Evolutionary conservation across 306 rosid species (phyloP).

Genomic region (Prosopis cineraria): DNA sequence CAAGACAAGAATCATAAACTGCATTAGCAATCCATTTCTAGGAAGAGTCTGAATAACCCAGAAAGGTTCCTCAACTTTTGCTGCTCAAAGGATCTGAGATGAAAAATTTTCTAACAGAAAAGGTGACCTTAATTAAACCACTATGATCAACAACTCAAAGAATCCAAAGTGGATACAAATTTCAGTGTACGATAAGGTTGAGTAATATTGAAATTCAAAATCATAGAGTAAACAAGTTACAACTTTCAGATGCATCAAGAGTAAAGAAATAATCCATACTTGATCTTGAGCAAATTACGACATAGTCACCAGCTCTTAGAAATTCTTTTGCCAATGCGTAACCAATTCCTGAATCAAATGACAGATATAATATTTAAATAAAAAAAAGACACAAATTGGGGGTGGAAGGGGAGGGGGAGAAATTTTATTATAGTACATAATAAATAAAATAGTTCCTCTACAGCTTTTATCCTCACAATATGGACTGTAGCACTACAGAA

Average conservation of each 20-base stretch:
- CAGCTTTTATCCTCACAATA: background rate
- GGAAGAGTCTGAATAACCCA: background rate
- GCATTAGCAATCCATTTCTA: background rate
- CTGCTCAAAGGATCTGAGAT: background rate
- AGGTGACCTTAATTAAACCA: background rate
- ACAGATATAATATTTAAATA: constrained; percentile 10
- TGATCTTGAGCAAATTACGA: constrained; percentile 82
- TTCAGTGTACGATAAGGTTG: background rate
- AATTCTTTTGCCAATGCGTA: constrained; percentile 83
- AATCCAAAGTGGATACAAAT: background rate
- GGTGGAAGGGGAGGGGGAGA: background rate
- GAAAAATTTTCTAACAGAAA: background rate
- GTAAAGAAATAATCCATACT: constrained; percentile 39
- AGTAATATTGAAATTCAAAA: constrained; percentile 6
- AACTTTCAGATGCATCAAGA: constrained; percentile 18
- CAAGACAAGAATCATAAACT: background rate
- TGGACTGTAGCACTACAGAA: background rate
- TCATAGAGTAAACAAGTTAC: constrained; percentile 25
- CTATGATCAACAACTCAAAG: background rate
- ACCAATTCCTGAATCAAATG: constrained; percentile 73
- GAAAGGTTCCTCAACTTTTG: background rate
- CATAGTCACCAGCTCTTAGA: constrained; percentile 84
- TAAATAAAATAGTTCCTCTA: background rate
- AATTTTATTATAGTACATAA: background rate
- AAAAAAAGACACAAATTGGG: constrained; percentile 7